Conservation (phyloP, 2,329 filamentous ascomycete species). For the Trichoderma guizhouense region DNA sequence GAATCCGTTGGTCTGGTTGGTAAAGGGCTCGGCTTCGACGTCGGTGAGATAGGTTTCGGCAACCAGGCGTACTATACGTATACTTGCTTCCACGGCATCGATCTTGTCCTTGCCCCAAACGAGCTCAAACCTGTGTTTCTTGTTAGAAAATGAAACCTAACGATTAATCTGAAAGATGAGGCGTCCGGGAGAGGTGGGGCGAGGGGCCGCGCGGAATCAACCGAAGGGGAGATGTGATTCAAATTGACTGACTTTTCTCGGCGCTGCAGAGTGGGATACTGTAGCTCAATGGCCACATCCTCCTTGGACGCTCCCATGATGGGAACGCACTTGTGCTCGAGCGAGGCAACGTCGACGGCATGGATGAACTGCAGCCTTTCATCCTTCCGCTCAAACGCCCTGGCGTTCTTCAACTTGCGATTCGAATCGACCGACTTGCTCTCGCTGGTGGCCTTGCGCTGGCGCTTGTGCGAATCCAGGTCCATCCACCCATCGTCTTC, state of each 20-base stretch:
- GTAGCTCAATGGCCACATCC: slow-evolving; percentile 63
- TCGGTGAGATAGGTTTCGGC: slow-evolving; percentile 74
- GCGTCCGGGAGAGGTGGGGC: neutral
- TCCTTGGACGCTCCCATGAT: slow-evolving; percentile 48
- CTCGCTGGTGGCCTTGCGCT: slow-evolving; percentile 41
- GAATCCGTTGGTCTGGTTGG: slow-evolving; percentile 69
- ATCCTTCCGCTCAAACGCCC: slow-evolving; percentile 43
- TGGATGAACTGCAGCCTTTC: slow-evolving; percentile 52
- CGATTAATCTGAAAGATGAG: neutral
- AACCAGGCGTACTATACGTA: slow-evolving; percentile 65
- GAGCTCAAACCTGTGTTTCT: slow-evolving; percentile 50
- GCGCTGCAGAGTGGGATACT: slow-evolving; percentile 75
- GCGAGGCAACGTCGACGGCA: slow-evolving; percentile 54
- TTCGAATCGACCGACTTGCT: slow-evolving; percentile 45
- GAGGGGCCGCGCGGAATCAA: neutral
- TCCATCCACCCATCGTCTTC: slow-evolving; percentile 53
- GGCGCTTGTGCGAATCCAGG: slow-evolving; percentile 47
- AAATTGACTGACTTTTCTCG: slow-evolving; percentile 58
- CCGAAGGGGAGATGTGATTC: neutral
- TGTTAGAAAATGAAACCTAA: neutral
- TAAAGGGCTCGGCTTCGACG: slow-evolving; percentile 63
- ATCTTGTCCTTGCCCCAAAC: slow-evolving; percentile 77
- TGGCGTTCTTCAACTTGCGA: slow-evolving; percentile 44
- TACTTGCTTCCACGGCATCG: slow-evolving; percentile 71
- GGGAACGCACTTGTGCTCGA: slow-evolving; percentile 49